Evolutionary conservation across 2,329 filamentous ascomycete species (phyloP), one percentile per base, ranked within the genome.

Genomic region (Diaporthe amygdali): DNA sequence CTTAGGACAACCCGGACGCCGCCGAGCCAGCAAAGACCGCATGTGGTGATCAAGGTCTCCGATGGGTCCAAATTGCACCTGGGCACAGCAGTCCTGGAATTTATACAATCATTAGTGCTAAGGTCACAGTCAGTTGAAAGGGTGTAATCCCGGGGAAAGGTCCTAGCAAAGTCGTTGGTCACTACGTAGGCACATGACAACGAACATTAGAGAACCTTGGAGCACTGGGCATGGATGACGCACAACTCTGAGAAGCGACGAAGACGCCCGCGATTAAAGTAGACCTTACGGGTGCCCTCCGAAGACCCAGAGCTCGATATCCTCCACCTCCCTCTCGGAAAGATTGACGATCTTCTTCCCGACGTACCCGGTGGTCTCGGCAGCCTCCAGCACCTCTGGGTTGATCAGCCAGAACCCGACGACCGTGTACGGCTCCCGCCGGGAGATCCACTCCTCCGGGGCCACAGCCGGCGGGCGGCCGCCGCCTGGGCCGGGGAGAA

Each of bases 341-440:
- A 54, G 51, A 5, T 54, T 22, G 20, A 34, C 51, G 4, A 54
- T 54, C 20, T 22, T 12, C 51, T 54, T 54, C 51, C 51, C 27
- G 2, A 6, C 20, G 27, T 12, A 2, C 9, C 51, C 30, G 27
- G 9, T 34, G 30, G 46, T 63, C 46, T 34, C 51, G 5, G 55
- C 67, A 27, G 34, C 34, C 30, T 61, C 67, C 55, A 69, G 44
- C 25, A 44, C 15, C 27, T 27, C 32, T 14, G 67, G 63, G 5
- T 69, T 44, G 9, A 69, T 30, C 20, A 69, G 47, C 67, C 67
- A 69, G 47, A 69, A 69, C 5, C 67, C 67, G 5, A 69, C 67
- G 10, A 54, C 67, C 17, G 67, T 69, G 10, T 52, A 25, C 47
- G 34, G 12, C 46, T 55, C 22, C 22, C 46, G 67, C 15, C 20